These are phyloP conservation scores for Trypanosoma mega DNA, from an alignment of 208 protist species.

Conservation along the genomic window DNA sequence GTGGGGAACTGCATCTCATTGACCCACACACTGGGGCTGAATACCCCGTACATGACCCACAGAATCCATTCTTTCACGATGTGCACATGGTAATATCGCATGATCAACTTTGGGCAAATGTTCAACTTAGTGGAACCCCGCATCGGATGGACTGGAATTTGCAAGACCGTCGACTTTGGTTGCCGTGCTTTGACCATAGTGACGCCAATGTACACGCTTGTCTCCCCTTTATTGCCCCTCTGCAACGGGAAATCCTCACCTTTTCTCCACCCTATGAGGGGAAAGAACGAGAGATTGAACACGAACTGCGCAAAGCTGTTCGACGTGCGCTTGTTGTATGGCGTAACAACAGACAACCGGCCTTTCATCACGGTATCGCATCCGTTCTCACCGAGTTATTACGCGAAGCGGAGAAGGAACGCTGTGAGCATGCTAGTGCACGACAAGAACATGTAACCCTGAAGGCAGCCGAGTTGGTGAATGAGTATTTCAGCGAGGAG, in stretches of 20 bases:
- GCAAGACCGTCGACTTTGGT: slow-evolving; percentile 50
- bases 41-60: slow-evolving; percentile 40
- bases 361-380: slow-evolving; percentile 61
- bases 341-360: slow-evolving; percentile 58
- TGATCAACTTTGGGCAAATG: slow-evolving; percentile 79
- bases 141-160: slow-evolving; percentile 85
- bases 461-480: slow-evolving; percentile 38
- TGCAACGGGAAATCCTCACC: slow-evolving; percentile 61
- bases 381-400: slow-evolving; percentile 58
- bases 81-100: slow-evolving; percentile 76
- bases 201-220: slow-evolving; percentile 37
- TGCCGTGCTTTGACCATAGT: slow-evolving; percentile 57
- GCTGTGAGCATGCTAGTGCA: slow-evolving; percentile 43
- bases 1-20: slow-evolving; percentile 60
- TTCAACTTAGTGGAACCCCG: slow-evolving; percentile 71
- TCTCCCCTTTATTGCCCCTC: slow-evolving; percentile 42
- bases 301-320: slow-evolving; percentile 48
- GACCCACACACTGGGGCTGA: slow-evolving; percentile 64
- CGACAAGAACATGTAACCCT: slow-evolving; percentile 38
- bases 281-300: slow-evolving; percentile 56
- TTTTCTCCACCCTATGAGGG: slow-evolving; percentile 41
- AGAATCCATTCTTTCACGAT: slow-evolving; percentile 57
- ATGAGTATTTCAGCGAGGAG: slow-evolving; percentile 60
- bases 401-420: slow-evolving; percentile 52
- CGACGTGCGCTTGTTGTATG: slow-evolving; percentile 50